Conservation (phyloP, 2,329 filamentous ascomycete species). For the Magnaporthiopsis incrustans region DNA sequence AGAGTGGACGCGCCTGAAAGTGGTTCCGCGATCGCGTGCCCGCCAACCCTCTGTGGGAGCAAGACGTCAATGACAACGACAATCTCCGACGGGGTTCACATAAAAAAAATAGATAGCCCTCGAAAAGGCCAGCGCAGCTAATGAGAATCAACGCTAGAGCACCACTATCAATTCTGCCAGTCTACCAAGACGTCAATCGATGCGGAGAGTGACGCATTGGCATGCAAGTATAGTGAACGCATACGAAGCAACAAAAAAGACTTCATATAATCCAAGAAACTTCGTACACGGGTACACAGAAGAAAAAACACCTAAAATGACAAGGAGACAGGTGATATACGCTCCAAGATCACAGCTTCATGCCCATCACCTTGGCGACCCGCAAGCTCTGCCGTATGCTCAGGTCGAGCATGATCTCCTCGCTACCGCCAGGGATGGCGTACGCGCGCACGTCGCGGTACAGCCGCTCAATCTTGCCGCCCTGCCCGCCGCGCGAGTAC, state of each 20-base stretch:
- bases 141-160: too few relatives aligned
- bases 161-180: too few relatives aligned
- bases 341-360: constrained; percentile 68
- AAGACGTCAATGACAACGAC: too few relatives aligned
- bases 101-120: background rate
- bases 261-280: background rate
- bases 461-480: constrained; percentile 87
- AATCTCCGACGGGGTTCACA: background rate
- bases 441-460: constrained; percentile 95
- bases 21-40: too few relatives aligned
- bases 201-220: background rate
- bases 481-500: constrained; percentile 89
- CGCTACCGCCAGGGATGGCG: constrained; percentile 87
- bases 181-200: background rate
- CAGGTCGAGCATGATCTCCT: constrained; percentile 98
- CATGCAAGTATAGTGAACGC: background rate
- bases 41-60: background rate
- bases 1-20: background rate
- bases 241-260: background rate
- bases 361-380: constrained; percentile 84
- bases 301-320: background rate
- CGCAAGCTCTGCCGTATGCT: constrained; percentile 74
- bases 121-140: too few relatives aligned
- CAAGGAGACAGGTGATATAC: background rate
- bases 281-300: constrained; percentile 1